phyloP scores from a whole-genome alignment of 2,329 filamentous ascomycete genomes.

The Thielaviopsis cerberus region DNA sequence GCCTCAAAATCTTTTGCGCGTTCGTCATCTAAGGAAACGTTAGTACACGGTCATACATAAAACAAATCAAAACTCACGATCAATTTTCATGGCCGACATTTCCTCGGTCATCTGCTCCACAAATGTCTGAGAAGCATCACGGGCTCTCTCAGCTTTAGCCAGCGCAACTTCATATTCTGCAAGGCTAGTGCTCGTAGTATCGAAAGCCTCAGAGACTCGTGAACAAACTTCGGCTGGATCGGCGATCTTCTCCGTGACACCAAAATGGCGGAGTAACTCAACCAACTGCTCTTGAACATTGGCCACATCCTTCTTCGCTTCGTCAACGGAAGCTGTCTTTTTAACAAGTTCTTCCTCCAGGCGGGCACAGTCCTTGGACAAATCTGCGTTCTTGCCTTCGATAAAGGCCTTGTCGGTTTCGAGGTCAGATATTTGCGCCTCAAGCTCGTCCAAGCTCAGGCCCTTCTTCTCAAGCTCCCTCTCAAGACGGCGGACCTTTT shows the following conservation, averaged over 20 bases:
- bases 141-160: background rate
- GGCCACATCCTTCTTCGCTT: background rate
- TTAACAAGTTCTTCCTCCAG: background rate
- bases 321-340: background rate
- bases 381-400: background rate
- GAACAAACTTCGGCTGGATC: background rate
- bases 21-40: background rate
- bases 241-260: background rate
- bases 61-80: background rate
- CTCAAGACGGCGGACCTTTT: constrained; percentile 5
- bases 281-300: background rate
- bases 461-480: constrained; percentile 1
- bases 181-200: background rate
- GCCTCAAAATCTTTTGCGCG: background rate
- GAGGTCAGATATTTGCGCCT: background rate
- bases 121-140: background rate
- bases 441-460: constrained; percentile 1
- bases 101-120: background rate
- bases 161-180: background rate
- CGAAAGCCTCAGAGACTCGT: background rate
- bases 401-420: background rate
- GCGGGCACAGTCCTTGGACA: background rate
- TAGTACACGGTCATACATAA: background rate
- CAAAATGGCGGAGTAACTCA: background rate
- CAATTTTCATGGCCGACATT: background rate